Base-by-base conservation (phyloP, 768 basidiomycete genomes). In the Cystobasidium ongulense region DNA sequence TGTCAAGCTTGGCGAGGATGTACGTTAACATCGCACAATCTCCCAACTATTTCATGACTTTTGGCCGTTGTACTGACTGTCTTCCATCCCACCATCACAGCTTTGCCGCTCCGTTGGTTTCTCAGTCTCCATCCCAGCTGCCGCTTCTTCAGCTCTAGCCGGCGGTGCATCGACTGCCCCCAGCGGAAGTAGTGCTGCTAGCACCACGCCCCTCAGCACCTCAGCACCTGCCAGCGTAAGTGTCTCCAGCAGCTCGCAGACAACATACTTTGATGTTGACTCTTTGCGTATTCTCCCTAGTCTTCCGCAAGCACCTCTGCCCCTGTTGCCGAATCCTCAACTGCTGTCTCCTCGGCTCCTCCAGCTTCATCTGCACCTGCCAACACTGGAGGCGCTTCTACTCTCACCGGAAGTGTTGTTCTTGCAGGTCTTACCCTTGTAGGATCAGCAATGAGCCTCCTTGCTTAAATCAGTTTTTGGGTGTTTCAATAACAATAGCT, bases 41-140 rank as follows among this genome's bases (percentile, higher is more conserved):
- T 31, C 18, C 17, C 33, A n/a, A n/a, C n/a, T n/a, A n/a, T n/a
- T 15, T 29, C n/a, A 15, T n/a, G 27, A 18, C n/a, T 27, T 13
- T 5, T 31, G 29, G n/a, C n/a, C 27, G 67, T 18, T 70, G 67
- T 7, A 13, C 23, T 29, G 43, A 50, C n/a, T n/a, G n/a, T n/a
- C n/a, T n/a, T n/a, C n/a, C n/a, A n/a, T n/a, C n/a, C n/a, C n/a
- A n/a, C n/a, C 13, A 29, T 41, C 23, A 13, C 27, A 71, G 68
- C 68, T 71, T 18, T 71, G 68, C 53, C 33, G 27, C 17, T 25
- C 68, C 53, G 38, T 71, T 8, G 68, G 68, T 21, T 29, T 57
- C 50, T 11, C 68, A 17, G 53, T 71, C 35, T 57, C 68, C 27
- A 71, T 71, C 27, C 68, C 68, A 13, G n/a, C n/a, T 38, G 52